A percentile compares a stretch with the other conserved stretches of the same genome.
phyloP scores from a whole-genome alignment of 805 yeast genomes.

The Hanseniaspora lindneri region DNA sequence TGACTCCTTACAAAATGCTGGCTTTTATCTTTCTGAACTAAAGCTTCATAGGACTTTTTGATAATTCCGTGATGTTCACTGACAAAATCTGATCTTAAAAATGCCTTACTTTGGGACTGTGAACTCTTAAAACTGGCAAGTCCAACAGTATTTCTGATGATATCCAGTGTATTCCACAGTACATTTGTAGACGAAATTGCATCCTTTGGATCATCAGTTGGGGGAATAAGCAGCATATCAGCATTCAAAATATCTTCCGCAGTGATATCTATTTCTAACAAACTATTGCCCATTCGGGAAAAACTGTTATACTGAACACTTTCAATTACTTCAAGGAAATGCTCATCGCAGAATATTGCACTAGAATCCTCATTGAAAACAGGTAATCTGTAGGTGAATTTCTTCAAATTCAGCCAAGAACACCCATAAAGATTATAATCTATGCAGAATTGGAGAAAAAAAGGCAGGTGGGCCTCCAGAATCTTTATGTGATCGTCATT shows the following conservation, averaged over 20 bases:
- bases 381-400: conserved; percentile 48
- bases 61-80: conserved; percentile 22
- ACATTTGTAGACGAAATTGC: conserved; percentile 40
- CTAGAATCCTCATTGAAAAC: conserved; percentile 29
- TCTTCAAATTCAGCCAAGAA: conserved; percentile 49
- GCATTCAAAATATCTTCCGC: conserved; percentile 50
- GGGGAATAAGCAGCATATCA: conserved; percentile 30
- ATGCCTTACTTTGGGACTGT: conserved; percentile 17
- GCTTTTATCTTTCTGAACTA: conserved; percentile 21
- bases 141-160: conserved; percentile 13
- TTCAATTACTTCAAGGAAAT: conserved; percentile 18
- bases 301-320: conserved; percentile 19
- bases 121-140: conserved; percentile 16
- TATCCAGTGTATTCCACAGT: conserved; percentile 30
- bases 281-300: conserved; percentile 48
- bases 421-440: conserved; percentile 83
- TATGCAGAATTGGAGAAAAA: conserved; percentile 57
- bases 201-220: conserved; percentile 17
- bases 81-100: conserved; percentile 21
- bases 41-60: conserved; percentile 28
- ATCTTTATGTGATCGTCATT: conserved; percentile 38
- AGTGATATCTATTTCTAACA: conserved; percentile 59
- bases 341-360: conserved; percentile 6
- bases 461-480: conserved; percentile 75
- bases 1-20: neutral